Conservation (phyloP, 257 asterid species). For the Jacaranda copaia region DNA sequence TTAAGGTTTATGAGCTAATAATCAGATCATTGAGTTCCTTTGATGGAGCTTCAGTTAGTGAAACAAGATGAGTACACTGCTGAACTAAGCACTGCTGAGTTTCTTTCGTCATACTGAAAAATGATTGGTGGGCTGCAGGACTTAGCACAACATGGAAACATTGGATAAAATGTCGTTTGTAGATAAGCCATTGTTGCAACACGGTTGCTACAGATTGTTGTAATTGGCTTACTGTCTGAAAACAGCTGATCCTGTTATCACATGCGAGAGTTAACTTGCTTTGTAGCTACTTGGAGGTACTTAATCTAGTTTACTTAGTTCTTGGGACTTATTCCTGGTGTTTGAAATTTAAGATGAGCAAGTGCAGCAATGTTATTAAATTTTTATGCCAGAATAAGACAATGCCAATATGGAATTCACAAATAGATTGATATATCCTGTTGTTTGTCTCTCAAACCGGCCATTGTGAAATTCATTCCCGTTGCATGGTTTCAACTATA, state of each 20-base stretch:
- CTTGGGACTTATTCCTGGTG: no score
- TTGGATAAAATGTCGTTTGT: background rate
- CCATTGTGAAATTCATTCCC: no score
- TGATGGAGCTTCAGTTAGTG: slow-evolving; percentile 37
- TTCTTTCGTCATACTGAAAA: background rate
- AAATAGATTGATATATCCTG: no score
- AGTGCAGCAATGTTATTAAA: no score
- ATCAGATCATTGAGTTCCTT: slow-evolving; percentile 76
- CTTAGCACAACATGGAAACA: background rate
- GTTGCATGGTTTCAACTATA: no score
- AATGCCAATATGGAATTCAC: no score
- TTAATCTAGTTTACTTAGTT: background rate
- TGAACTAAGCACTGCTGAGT: background rate
- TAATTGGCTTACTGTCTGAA: slow-evolving; percentile 1
- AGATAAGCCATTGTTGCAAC: background rate
- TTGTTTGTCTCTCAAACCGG: no score
- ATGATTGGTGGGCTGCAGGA: background rate
- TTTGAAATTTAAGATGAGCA: no score
- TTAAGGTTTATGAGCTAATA: slow-evolving; percentile 75
- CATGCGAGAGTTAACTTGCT: background rate
- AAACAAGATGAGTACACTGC: slow-evolving; percentile 10
- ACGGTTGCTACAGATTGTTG: background rate
- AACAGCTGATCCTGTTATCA: background rate
- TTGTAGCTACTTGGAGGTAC: background rate
- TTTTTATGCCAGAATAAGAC: no score